Base-by-base conservation (phyloP, 805 yeast species). In the Suhomyces pyralidae region DNA sequence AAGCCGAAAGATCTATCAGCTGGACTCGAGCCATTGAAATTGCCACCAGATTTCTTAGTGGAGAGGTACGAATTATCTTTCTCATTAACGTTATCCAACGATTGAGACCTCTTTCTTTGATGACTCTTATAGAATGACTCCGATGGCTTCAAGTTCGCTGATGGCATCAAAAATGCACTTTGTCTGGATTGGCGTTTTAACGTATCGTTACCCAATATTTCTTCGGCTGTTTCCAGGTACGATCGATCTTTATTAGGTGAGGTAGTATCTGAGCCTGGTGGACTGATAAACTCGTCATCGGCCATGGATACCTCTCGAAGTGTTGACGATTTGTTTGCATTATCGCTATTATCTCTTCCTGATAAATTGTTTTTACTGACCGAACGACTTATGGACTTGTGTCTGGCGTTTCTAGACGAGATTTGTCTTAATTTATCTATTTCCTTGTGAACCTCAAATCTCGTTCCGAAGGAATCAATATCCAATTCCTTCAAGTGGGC, bases 401-500 rank as follows among this genome's bases (percentile, higher is more conserved):
- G 58, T 17, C 51, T 54, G 15, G 55, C 58, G 38, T 40, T 54
- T 51, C 60, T 56, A 5, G 56, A 38, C 8, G 59, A 48, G 24
- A 62, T 59, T 51, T 66, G 63, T 54, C 77, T 77, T 60, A 87
- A 72, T 36, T 83, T 81, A 66, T 90, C 96, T 61, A 94, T 93
- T 65, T 90, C 96, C 64, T 90, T 91, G 69, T 83, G 85, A 46
- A 94, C 82, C 67, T 92, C 97, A 69, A 91, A 94, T 57, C 99
- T 80, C 0, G 97, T 92, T 25, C 99, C 99, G 73, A 94, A 94
- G 3, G 96, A 88, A 47, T 83, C 79, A 49, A 94, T 93, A 52
- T 92, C 99, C 53, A 94, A 75, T 68, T 94, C 99, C 66, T 93
- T 94, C 62, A 94, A 78, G 62, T 88, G 88, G 1, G 90, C 80